Percentiles rank a stretch among this genome's conserved stretches.
Conservation (phyloP, 139 green algal species). For the Chlorella sp. region DNA sequence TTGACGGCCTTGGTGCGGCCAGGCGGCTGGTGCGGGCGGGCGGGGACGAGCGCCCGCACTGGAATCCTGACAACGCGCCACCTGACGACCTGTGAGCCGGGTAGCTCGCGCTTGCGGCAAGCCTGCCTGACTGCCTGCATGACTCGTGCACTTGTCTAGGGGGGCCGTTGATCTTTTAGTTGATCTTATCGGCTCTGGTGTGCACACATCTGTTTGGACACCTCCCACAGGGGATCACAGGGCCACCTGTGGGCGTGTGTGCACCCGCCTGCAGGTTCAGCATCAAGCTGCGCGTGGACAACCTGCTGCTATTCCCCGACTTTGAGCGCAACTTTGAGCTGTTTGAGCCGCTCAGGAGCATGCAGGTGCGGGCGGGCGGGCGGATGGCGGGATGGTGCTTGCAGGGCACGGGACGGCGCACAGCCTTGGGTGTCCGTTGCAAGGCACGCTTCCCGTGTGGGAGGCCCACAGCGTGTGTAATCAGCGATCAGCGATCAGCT, state of each 20-base stretch:
- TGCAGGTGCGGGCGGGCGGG: slow-evolving; percentile 11
- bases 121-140: not conserved
- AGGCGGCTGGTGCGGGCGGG: not conserved
- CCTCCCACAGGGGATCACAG: not conserved
- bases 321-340: slow-evolving; percentile 33
- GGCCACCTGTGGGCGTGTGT: not conserved
- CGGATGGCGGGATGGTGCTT: no score
- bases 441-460: no score
- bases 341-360: slow-evolving; percentile 31
- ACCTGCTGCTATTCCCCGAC: slow-evolving; percentile 37
- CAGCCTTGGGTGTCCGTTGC: no score
- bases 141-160: no score
- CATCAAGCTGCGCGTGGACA: slow-evolving; percentile 19
- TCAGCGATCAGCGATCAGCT: no score
- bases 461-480: no score
- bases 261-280: not conserved
- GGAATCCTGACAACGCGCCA: not conserved
- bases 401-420: no score
- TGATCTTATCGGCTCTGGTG: no score
- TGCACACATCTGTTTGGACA: not conserved
- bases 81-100: not conserved
- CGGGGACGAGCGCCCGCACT: not conserved
- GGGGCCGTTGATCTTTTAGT: no score
- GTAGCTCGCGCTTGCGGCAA: no score
- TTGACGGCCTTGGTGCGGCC: slow-evolving; percentile 13